These are phyloP conservation scores for Tetradesmus obliquus DNA, from an alignment of 139 green algal species.

Conservation along the genomic window DNA sequence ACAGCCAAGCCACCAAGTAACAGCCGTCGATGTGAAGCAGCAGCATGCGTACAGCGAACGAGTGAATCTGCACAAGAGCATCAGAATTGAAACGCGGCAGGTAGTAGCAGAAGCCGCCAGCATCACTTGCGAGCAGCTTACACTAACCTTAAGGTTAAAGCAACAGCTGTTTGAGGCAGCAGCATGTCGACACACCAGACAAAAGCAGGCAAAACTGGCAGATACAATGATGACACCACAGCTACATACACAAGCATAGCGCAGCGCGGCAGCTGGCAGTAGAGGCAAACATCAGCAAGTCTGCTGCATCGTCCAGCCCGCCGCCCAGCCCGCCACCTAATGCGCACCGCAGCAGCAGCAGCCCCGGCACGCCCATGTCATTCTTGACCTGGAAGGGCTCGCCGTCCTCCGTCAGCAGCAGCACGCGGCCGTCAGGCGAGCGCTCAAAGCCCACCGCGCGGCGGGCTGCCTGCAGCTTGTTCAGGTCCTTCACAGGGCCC, in stretches of 20 bases:
- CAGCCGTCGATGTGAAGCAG: too few relatives aligned
- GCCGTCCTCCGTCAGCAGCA: constrained; percentile 30
- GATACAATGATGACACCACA: too few relatives aligned
- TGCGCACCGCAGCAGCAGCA: constrained; percentile 40
- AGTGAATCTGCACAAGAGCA: constrained; percentile 37
- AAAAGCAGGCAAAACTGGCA: too few relatives aligned
- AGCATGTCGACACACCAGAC: too few relatives aligned
- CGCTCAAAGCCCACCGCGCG: constrained; percentile 37
- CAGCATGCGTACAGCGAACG: too few relatives aligned
- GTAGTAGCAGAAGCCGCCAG: constrained; percentile 45
- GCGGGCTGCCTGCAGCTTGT: constrained; percentile 36
- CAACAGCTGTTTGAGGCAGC: not conserved
- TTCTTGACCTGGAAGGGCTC: constrained; percentile 43
- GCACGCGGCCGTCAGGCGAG: constrained; percentile 27
- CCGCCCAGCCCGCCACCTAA: not conserved
- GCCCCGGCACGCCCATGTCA: constrained; percentile 42
- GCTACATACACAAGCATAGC: too few relatives aligned
- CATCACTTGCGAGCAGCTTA: constrained; percentile 11
- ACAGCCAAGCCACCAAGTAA: too few relatives aligned
- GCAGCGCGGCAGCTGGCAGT: too few relatives aligned
- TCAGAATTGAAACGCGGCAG: not conserved
- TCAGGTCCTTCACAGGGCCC: constrained; percentile 11
- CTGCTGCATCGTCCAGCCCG: not conserved
- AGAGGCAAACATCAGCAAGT: not conserved
- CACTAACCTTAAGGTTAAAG: too few relatives aligned